Conservation (phyloP, 179 eudicot genomes). For the Spergularia azorica region DNA sequence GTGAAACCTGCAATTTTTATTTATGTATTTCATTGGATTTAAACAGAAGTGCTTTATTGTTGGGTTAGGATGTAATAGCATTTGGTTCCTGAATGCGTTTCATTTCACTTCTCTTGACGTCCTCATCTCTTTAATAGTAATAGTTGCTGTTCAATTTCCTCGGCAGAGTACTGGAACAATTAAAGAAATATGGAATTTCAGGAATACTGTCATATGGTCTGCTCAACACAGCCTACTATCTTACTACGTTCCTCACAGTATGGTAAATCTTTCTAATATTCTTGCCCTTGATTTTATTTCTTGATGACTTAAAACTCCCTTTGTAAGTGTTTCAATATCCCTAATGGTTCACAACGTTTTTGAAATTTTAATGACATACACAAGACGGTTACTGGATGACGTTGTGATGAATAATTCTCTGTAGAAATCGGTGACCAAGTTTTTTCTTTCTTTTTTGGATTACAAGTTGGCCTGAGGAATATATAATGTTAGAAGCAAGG, state of each 20-base stretch:
- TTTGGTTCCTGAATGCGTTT: slow-evolving; percentile 1
- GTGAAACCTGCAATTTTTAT: background rate
- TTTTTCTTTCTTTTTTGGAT: background rate
- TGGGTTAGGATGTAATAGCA: background rate
- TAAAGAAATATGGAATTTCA: slow-evolving; percentile 76
- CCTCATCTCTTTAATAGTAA: background rate
- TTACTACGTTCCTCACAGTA: slow-evolving; percentile 68
- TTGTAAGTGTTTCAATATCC: too few species aligned
- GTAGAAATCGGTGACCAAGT: background rate
- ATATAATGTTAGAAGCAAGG: background rate
- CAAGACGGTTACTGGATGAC: too few species aligned
- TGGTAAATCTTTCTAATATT: slow-evolving; percentile 48
- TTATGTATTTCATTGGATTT: background rate
- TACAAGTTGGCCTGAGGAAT: background rate
- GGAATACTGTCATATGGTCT: slow-evolving; percentile 84
- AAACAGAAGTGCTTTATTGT: background rate
- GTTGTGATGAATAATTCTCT: background rate
- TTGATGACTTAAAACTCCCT: too few species aligned
- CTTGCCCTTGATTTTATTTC: background rate
- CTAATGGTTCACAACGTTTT: too few species aligned
- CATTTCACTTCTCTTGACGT: background rate
- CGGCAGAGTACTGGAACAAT: slow-evolving; percentile 56
- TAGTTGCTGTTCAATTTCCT: slow-evolving; percentile 19
- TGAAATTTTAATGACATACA: too few species aligned
- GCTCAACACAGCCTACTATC: slow-evolving; percentile 81